Evolutionary conservation across 768 basidiomycete species (phyloP), one percentile per base, ranked within the genome.

Genomic region (Hygrocybe punicea): DNA sequence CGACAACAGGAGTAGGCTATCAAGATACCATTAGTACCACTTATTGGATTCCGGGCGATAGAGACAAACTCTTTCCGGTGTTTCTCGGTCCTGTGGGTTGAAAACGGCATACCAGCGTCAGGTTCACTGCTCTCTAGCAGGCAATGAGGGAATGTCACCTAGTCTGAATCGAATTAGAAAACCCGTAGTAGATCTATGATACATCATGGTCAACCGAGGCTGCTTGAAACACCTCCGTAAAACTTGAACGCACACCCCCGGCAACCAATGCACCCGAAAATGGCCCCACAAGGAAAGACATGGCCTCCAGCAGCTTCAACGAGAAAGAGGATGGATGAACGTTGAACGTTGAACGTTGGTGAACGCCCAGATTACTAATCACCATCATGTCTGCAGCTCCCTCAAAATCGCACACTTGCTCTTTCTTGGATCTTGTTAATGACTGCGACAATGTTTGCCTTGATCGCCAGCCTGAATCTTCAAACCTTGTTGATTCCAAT

Each of bases 361-460:
- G n/a, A n/a, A n/a, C n/a, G n/a, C n/a, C n/a, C n/a, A n/a, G n/a
- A n/a, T n/a, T n/a, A n/a, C n/a, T n/a, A n/a, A n/a, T n/a, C n/a
- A n/a, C n/a, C n/a, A n/a, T n/a, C n/a, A n/a, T n/a, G n/a, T n/a
- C n/a, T n/a, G n/a, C n/a, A n/a, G n/a, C n/a, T n/a, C n/a, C n/a
- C n/a, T n/a, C n/a, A 24, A 6, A 24, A 49, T 2, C 11, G 21
- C 37, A 6, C 17, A 11, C 53, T 21, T 42, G 16, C 17, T 42
- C 80, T 17, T 84, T 86, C 62, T 78, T 93, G 24, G 79, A 86
- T 23, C 66, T 93, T 56, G 71, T 93, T 58, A 74, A 84, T 51
- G 66, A 72, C 40, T 91, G 89, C 77, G 84, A 93, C 70, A 94
- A 93, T 69, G 84, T 83, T 54, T 77, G 74, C 36, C 58, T 78